Evolutionary conservation across 1,284 basidiomycete genomes (phyloP).

Genomic region (Cystobasidiaceae sp.): DNA sequence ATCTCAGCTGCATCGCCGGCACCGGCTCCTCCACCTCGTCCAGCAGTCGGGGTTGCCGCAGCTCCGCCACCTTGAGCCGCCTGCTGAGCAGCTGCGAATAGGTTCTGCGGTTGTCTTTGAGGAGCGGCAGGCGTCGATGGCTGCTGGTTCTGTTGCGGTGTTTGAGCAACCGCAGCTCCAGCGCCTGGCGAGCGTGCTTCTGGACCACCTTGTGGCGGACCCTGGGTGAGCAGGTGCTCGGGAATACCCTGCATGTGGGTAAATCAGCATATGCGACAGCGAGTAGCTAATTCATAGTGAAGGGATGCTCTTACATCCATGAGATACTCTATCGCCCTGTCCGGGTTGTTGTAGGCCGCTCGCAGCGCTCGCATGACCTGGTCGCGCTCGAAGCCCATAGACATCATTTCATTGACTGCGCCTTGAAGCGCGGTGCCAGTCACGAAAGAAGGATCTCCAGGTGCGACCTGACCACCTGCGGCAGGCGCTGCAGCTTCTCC

Average conservation of each 20-base stretch:
- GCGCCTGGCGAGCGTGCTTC: slow-evolving; percentile 40
- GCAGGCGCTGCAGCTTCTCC: slow-evolving; percentile 40
- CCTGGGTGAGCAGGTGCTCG: slow-evolving; percentile 53
- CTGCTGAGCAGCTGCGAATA: slow-evolving; percentile 57
- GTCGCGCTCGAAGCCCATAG: slow-evolving; percentile 91
- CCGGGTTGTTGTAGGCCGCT: slow-evolving; percentile 96
- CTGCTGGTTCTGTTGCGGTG: slow-evolving; percentile 29
- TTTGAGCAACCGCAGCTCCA: slow-evolving; percentile 38
- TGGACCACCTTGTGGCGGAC: slow-evolving; percentile 25
- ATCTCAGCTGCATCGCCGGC: slow-evolving; percentile 34
- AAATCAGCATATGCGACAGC: not conserved
- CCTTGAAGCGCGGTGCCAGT: slow-evolving; percentile 67
- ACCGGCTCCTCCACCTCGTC: slow-evolving; percentile 43
- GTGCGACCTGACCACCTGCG: slow-evolving; percentile 38
- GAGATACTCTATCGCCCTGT: slow-evolving; percentile 94
- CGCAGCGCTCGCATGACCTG: slow-evolving; percentile 80
- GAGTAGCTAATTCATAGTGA: not conserved
- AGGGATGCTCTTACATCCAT: slow-evolving; percentile 63
- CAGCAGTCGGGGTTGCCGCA: slow-evolving; percentile 44
- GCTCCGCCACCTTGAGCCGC: slow-evolving; percentile 47
- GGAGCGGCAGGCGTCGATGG: slow-evolving; percentile 30
- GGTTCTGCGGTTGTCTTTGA: slow-evolving; percentile 50
- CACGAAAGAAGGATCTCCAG: slow-evolving; percentile 48
- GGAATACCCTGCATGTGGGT: slow-evolving; percentile 65
- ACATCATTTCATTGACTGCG: slow-evolving; percentile 73